A percentile compares a stretch with the other conserved stretches of the same genome.
Evolutionary conservation across 129 eudicot genomes (phyloP).

Genomic region (Rutidosis leptorrhynchoides): DNA sequence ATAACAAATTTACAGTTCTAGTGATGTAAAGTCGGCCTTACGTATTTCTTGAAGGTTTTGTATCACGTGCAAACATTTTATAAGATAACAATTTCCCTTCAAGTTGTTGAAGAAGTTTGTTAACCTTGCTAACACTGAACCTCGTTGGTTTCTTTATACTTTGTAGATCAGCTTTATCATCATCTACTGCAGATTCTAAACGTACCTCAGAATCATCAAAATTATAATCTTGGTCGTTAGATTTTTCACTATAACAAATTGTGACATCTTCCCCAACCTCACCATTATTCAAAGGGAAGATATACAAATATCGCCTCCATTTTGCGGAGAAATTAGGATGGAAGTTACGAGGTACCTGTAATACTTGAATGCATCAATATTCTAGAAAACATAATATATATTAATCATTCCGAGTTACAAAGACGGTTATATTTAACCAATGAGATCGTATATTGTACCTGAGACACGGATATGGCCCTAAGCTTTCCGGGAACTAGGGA

Average conservation of each 20-base stretch:
- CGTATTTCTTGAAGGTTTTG: conserved; percentile 88
- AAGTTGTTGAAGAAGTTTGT: conserved; percentile 59
- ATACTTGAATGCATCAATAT: conserved; percentile 1
- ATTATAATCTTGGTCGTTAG: conserved; percentile 18
- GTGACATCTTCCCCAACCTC: conserved; percentile 28
- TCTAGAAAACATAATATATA: neutral
- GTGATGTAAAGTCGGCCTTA: conserved; percentile 41
- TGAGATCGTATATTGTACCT: conserved; percentile 43
- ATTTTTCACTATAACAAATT: conserved; percentile 9
- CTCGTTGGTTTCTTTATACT: conserved; percentile 47
- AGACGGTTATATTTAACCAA: neutral
- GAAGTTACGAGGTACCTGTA: conserved; percentile 81
- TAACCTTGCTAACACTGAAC: conserved; percentile 62
- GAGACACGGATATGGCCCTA: conserved; percentile 58
- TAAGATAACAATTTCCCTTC: conserved; percentile 87
- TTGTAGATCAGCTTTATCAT: conserved; percentile 29
- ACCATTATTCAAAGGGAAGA: conserved; percentile 65
- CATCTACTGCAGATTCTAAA: conserved; percentile 21
- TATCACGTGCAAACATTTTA: conserved; percentile 96
- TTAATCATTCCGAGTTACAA: neutral
- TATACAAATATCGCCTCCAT: conserved; percentile 91
- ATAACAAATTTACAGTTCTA: neutral
- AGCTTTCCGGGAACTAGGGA: conserved; percentile 64
- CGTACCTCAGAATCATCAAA: conserved; percentile 24
- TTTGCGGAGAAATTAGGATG: conserved; percentile 97